Base-by-base conservation (phyloP, 2,329 filamentous ascomycete genomes). In the Aspergillus eucalypticola region DNA sequence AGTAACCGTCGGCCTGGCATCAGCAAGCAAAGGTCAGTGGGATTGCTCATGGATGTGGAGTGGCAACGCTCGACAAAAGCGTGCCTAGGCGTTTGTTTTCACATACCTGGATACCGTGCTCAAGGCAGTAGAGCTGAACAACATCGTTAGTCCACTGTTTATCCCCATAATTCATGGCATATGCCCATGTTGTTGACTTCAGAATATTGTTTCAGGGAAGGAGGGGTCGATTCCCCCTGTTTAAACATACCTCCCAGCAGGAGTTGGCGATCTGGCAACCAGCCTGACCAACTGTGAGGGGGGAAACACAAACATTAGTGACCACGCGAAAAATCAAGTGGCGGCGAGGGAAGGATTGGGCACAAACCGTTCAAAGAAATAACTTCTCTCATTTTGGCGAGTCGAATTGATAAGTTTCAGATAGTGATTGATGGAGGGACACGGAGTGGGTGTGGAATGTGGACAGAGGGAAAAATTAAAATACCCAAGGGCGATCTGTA, bases 191-290 rank as follows among this genome's bases (percentile, higher is more conserved):
- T 50, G 15, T 13, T 35, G 32, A 35, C 56, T 23, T 32, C 49
- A 60, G 55, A 55, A 27, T 25, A 50, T 50, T 48, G 13, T n/a
- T 25, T 15, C 56, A 27, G 54, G 35, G 51, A 51, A 65, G 19
- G 53, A 55, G 53, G 53, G 39, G 39, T 55, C 25, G 41, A 35
- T 55, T 17, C 32, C 19, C 38, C 41, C 42, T 8, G 19, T 41
- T 50, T 60, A 63, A 74, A 85, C 91, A 85, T 84, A 99, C 95
- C 92, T 99, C 95, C 95, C 95, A 99, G 89, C 95, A 98, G 74
- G 95, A 95, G 86, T 99, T 99, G 84, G 94, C 95, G 78, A 99
- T 99, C 82, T 99, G 95, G 89, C 95, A 98, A 90, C 95, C 95
- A 80, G 95, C 95, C 88, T 99, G 95, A 83, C 95, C 95, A 86